A percentile compares a stretch with the other conserved stretches of the same genome.
Evolutionary conservation across 2,329 filamentous ascomycete genomes (phyloP).

Genomic region (Fusarium bactridioides): DNA sequence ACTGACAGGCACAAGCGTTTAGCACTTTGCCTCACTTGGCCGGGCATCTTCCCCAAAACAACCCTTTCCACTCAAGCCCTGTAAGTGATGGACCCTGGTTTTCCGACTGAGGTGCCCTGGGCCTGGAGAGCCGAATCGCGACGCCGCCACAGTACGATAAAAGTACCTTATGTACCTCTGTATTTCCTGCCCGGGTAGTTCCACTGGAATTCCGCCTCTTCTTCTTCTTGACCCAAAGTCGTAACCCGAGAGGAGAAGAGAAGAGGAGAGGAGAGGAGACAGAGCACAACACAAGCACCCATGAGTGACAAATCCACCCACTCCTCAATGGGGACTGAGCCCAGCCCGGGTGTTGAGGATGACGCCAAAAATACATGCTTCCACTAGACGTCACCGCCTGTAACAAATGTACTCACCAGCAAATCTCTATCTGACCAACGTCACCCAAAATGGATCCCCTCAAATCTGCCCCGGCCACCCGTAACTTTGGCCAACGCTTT

Average conservation of each 20-base stretch:
- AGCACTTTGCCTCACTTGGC: constrained; percentile 23
- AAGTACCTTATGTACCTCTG: background rate
- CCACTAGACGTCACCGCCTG: constrained; percentile 12
- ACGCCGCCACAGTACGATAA: constrained; percentile 26
- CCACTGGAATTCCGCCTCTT: constrained; percentile 30
- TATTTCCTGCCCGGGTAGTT: constrained; percentile 5
- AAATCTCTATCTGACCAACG: constrained; percentile 26
- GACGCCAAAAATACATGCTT: constrained; percentile 21
- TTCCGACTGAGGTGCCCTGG: constrained; percentile 17
- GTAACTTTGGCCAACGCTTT: constrained; percentile 30
- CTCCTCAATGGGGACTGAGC: constrained; percentile 14
- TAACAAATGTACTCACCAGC: constrained; percentile 11
- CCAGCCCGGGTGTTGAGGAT: constrained; percentile 12
- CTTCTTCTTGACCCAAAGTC: constrained; percentile 25
- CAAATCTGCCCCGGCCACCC: constrained; percentile 25
- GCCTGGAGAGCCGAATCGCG: constrained; percentile 16
- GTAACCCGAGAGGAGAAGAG: constrained; percentile 21
- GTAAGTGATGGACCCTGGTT: constrained; percentile 26
- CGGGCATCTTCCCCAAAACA: constrained; percentile 14
- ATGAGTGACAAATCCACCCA: constrained; percentile 27
- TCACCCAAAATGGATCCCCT: constrained; percentile 31
- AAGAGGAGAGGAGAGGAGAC: background rate
- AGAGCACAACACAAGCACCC: constrained; percentile 1
- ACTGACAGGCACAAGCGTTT: background rate
- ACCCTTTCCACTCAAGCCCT: constrained; percentile 4